These are phyloP conservation scores for Fusarium nodosum DNA, from an alignment of 2,329 filamentous ascomycete species.

Conservation along the genomic window DNA sequence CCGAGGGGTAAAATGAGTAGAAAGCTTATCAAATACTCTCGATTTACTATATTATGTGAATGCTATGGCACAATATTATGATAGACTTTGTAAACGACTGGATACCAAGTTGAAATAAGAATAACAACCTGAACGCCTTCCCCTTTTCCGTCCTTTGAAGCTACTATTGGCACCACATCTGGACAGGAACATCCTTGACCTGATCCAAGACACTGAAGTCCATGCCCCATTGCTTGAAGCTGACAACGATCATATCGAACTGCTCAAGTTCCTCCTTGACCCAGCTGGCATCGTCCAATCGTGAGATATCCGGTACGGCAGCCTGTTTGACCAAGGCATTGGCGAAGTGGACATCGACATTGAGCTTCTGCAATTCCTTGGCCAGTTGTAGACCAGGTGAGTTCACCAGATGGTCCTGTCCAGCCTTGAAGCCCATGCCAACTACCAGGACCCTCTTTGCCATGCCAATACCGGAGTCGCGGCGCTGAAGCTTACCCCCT, in stretches of 20 bases:
- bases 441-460: conserved; percentile 38
- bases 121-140: background rate
- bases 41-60: background rate
- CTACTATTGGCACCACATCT: conserved; percentile 36
- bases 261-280: conserved; percentile 26
- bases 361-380: conserved; percentile 28
- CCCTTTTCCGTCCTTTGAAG: background rate
- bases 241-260: conserved; percentile 42
- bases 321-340: conserved; percentile 41
- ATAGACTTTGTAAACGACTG: background rate
- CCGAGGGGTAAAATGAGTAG: rapidly evolving
- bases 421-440: conserved; percentile 43
- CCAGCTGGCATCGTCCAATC: conserved; percentile 38
- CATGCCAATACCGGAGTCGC: conserved; percentile 29
- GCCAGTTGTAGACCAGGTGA: conserved; percentile 39
- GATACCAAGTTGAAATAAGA: background rate
- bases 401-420: conserved; percentile 44
- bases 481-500: background rate
- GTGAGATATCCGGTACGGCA: conserved; percentile 29
- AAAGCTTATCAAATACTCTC: rapidly evolving
- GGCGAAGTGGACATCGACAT: conserved; percentile 37
- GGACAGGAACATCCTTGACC: conserved; percentile 21
- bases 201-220: conserved; percentile 31
- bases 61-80: background rate
- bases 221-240: conserved; percentile 33